Evolutionary conservation across 192 early-diverging fungal species (phyloP), one percentile per base, ranked within the genome.

Genomic region (Spizellomyces punctatus): DNA sequence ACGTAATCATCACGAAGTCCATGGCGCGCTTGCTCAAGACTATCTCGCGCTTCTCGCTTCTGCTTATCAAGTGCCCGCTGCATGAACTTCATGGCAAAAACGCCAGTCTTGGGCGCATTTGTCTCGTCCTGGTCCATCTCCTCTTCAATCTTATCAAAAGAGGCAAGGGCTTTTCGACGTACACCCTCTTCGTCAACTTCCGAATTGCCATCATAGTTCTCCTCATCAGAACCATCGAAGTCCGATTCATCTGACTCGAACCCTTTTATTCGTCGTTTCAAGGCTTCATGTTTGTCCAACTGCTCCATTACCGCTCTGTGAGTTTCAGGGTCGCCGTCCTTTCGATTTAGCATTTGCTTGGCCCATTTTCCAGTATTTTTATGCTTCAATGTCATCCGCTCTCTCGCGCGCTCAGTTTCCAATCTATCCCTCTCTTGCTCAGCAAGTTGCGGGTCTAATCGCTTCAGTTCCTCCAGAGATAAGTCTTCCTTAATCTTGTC

Each of bases 61-160:
- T 81, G 77, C 17, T 69, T 45, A 46, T 78, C 74, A 45, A 75
- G 46, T 6, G 89, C 91, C 61, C 91, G 86, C 80, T 93, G 92
- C 98, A 99, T 99, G 74, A 99, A 99, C 83, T 98, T 98, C 96
- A 99, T 98, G 6, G 83, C 89, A 72, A 95, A 92, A 19, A 99
- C 65, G 44, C 94, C 95, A 79, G 93, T 96, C 44, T 80, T 79
- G 49, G 82, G 83, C 4, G 76, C 76, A 16, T 60, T 60, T 17
- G 66, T 73, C 14, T 68, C 76, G 62, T 78, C 79, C 46, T 81
- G 54, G 9, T 67, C 64, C 1, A 79, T 62, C 41, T 78, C 71
- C 17, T 67, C 66, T 68, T 88, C 86, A 22, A 93, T 69, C 43
- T 76, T 63, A 45, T 75, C 80, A 27, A 92, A 71, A 22, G 19